Conservation (phyloP, 495 filamentous ascomycete genomes). For the Aspergillus haitiensis region DNA sequence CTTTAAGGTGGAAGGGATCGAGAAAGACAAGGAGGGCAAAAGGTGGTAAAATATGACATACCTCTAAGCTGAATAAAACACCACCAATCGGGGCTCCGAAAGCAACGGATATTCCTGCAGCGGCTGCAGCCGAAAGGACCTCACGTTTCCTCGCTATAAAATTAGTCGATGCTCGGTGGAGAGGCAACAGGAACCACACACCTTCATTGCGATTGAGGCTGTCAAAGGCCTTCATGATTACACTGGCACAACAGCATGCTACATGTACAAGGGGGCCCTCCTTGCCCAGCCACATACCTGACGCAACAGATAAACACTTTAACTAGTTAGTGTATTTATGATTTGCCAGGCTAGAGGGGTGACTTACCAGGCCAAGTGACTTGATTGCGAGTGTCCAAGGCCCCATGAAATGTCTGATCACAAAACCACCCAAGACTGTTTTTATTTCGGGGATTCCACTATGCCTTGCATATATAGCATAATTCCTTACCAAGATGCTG, state of each 20-base stretch:
- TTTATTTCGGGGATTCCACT: constrained; percentile 99
- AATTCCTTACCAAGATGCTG: constrained; percentile 75
- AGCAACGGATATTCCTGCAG: constrained; percentile 93
- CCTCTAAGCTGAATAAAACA: constrained; percentile 88
- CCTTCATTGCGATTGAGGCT: constrained; percentile 88
- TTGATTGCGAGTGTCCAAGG: constrained; percentile 92
- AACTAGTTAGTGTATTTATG: constrained; percentile 15
- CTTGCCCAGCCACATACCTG: constrained; percentile 97
- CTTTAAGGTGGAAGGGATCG: background rate
- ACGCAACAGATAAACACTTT: constrained; percentile 89
- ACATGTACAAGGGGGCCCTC: constrained; percentile 97
- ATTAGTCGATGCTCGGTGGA: constrained; percentile 8
- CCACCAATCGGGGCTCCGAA: constrained; percentile 97
- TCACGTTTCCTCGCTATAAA: constrained; percentile 86
- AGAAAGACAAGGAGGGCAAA: too few species aligned
- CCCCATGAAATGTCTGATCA: constrained; percentile 89
- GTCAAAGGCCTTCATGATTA: constrained; percentile 88
- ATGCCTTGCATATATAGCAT: constrained; percentile 87
- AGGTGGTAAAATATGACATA: constrained; percentile 29
- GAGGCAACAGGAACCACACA: constrained; percentile 32
- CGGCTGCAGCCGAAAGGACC: constrained; percentile 90
- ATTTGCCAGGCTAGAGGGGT: background rate
- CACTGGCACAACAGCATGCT: constrained; percentile 93
- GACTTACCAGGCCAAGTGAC: constrained; percentile 79
- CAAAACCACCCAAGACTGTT: constrained; percentile 91